Evolutionary conservation across 257 asterid species (phyloP).

Genomic region (Lycium barbarum): DNA sequence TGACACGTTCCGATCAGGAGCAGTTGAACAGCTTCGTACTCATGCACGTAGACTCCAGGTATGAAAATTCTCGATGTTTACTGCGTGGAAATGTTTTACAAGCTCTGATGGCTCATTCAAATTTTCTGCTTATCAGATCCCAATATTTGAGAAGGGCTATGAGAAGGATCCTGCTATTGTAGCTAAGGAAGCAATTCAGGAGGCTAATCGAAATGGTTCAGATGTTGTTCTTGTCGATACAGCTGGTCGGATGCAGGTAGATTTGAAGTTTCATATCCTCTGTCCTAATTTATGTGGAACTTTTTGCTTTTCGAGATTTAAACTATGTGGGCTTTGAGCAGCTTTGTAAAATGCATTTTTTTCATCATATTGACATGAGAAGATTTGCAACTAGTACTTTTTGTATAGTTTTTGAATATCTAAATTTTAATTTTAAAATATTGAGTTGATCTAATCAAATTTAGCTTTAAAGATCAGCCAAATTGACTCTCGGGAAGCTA

Average conservation of each 20-base stretch:
- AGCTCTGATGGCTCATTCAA: background rate
- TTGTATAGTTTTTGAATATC: too few species aligned
- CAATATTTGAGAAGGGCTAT: slow-evolving; percentile 94
- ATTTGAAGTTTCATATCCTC: slow-evolving; percentile 24
- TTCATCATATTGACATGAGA: too few species aligned
- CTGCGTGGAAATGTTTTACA: background rate
- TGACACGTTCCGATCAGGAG: slow-evolving; percentile 97
- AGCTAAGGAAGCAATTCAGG: slow-evolving; percentile 95
- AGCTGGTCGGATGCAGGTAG: slow-evolving; percentile 98
- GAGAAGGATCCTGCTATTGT: slow-evolving; percentile 98
- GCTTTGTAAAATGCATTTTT: too few species aligned
- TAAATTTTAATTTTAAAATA: too few species aligned
- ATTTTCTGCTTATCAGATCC: slow-evolving; percentile 55
- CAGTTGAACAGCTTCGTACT: slow-evolving; percentile 95
- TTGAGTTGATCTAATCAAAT: too few species aligned
- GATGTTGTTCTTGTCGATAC: slow-evolving; percentile 98
- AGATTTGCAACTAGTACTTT: too few species aligned
- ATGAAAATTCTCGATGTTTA: slow-evolving; percentile 22
- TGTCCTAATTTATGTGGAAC: too few species aligned
- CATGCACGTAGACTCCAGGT: slow-evolving; percentile 98
- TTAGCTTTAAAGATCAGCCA: too few species aligned
- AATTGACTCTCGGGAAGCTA: too few species aligned
- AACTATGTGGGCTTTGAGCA: too few species aligned
- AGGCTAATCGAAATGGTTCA: slow-evolving; percentile 83
- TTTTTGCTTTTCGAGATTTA: too few species aligned